Evolutionary conservation across 177 flowering plant species (phyloP), one percentile per base, ranked within the genome.

Genomic region (Vitis hybrid): DNA sequence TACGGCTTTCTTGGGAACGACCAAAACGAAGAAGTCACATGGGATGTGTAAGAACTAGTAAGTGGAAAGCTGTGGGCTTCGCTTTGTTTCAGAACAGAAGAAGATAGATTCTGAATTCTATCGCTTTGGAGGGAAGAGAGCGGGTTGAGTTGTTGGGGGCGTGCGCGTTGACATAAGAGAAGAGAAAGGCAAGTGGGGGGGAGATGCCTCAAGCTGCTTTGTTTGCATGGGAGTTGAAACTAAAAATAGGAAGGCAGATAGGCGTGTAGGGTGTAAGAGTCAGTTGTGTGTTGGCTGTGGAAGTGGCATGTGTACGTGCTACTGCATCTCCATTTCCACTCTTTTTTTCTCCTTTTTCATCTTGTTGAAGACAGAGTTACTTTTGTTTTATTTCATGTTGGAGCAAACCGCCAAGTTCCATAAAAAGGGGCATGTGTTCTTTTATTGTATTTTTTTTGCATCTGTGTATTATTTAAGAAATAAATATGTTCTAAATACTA

Each of bases 301-400:
- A 39, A 39, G 45, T 39, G 45, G 5, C 9, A 39, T 39, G 15
- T 60, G 69, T 73, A 67, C 66, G 33, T 73, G 66, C 5, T 67
- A 73, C 71, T 67, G 75, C 71, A 61, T 16, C 20, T 67, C 75
- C 45, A 67, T 73, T 66, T 73, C 71, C 62, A 60, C 75, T 71
- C 57, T 66, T 48, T 48, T 57, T 3, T 26, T 26, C 18, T 10
- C 65, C 15, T 58, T 71, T 63, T 51, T 51, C 0, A 14, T 55
- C 2, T 7, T 53, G n/a, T 10, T 1, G n/a, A 53, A 53, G 15
- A 53, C 8, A 53, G 2, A 53, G 16, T 14, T 53, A 15, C 56
- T 53, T 16, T 53, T 14, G 7, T 53, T 12, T 15, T 12, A 12
- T 53, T 6, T 12, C 1, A 15, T 53, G 16, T 12, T 16, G 16